Evolutionary conservation across 768 basidiomycete genomes (phyloP), one percentile per base, ranked within the genome.

Genomic region (Leccinum variicolor): DNA sequence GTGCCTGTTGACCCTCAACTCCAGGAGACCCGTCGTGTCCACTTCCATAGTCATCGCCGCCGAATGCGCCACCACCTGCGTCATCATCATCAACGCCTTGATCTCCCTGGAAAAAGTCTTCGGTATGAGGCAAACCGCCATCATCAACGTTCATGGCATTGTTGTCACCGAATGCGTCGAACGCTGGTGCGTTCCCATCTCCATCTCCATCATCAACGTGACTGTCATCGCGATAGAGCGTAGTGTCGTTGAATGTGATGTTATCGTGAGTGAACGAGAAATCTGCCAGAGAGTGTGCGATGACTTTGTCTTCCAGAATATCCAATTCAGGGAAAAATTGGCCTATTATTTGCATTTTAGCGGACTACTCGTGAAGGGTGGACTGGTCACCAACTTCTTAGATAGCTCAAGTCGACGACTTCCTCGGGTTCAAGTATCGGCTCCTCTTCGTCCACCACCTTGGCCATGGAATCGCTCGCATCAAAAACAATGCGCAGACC

Each of bases 401-500:
- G 74, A 58, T 79, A 75, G 28, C 77, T 82, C 46, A 92, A 65
- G 66, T 91, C 87, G 14, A 92, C 77, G 4, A 81, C 77, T 53
- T 87, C 85, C 60, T 82, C 82, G 3, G 85, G 84, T 62, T 94
- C 92, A 46, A 86, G 79, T 41, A 84, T 73, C 14, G 76, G 77
- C 8, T 74, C 76, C 25, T 86, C 86, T 48, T 92, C 93, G 39
- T 95, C 86, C 3, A 81, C 84, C 31, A 80, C 89, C 60, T 85
- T 89, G 4, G 86, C 84, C 69, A 90, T 86, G 0, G 92, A 89
- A 70, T 98, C 96, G 56, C 95, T 89, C 5, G 94, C 95, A 71
- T 98, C 96, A 64, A 99, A 99, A 26, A 98, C 91, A 52, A 99
- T 90, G 58, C 94, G 80, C 70, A 98, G 79, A 41, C 84, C 85